phyloP scores from a whole-genome alignment of 352 stramenopile species.

The Thalassiosira exigua region DNA sequence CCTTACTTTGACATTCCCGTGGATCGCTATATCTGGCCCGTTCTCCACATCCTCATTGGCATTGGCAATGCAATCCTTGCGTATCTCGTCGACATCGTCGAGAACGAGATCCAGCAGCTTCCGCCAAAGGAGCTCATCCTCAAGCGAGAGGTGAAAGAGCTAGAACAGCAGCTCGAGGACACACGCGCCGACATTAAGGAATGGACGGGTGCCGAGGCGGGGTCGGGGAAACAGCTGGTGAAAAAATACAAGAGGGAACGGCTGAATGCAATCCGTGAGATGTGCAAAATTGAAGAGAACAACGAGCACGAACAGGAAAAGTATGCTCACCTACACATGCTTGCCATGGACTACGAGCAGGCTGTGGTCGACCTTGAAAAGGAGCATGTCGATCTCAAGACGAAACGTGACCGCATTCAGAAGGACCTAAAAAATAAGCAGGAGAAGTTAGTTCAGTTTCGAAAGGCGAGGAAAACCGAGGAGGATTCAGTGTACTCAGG shows the following conservation, averaged over 20 bases:
- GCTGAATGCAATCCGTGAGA: too few species aligned
- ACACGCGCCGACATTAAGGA: too few species aligned
- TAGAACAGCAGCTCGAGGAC: neutral
- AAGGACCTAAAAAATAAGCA: neutral
- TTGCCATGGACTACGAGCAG: too few species aligned
- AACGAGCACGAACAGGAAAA: too few species aligned
- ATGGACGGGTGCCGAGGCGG: too few species aligned
- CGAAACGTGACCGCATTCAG: neutral
- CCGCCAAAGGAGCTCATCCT: constrained; percentile 3
- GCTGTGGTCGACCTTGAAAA: neutral
- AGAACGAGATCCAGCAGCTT: constrained; percentile 6
- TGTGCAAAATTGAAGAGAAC: too few species aligned
- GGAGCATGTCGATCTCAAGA: neutral
- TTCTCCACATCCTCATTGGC: constrained; percentile 6
- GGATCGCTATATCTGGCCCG: neutral
- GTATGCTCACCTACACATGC: too few species aligned
- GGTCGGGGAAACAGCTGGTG: too few species aligned
- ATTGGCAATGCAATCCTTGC: constrained; percentile 11
- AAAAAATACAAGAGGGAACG: too few species aligned
- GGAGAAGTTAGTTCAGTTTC: constrained; percentile 1
- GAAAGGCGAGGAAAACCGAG: neutral
- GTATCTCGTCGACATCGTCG: constrained; percentile 9
- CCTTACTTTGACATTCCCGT: constrained; percentile 11
- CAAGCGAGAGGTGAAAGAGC: neutral
- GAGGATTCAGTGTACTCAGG: constrained; percentile 1